Percentiles rank a stretch among this genome's conserved stretches.
These are phyloP conservation scores for Cercospora beticola DNA, from an alignment of 2,329 filamentous ascomycete species.

Conservation along the genomic window DNA sequence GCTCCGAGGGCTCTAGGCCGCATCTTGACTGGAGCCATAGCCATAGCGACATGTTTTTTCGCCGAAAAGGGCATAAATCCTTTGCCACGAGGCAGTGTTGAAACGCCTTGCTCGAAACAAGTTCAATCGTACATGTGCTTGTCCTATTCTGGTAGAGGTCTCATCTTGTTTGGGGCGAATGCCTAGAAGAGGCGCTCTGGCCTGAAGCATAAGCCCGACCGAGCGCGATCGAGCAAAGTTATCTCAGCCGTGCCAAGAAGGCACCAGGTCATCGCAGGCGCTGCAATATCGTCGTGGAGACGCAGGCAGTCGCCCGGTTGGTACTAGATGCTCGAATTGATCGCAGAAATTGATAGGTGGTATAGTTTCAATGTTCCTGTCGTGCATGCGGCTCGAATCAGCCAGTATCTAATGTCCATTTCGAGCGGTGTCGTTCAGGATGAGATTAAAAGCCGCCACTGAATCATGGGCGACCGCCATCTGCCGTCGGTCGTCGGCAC, in stretches of 20 bases:
- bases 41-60: background rate
- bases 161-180: background rate
- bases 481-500: background rate
- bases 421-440: background rate
- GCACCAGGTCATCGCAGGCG: background rate
- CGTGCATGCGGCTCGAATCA: background rate
- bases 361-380: background rate
- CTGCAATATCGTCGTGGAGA: background rate
- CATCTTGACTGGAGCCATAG: background rate
- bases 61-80: background rate
- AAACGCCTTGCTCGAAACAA: conserved; percentile 5
- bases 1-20: background rate
- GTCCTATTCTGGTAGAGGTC: background rate
- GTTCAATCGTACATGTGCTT: background rate
- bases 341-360: background rate
- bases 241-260: background rate
- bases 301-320: background rate
- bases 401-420: background rate
- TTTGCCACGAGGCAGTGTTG: conserved; percentile 7
- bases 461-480: background rate
- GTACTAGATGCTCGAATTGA: background rate
- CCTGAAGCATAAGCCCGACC: background rate
- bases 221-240: background rate
- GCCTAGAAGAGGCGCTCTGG: background rate
- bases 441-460: background rate